Conservation (phyloP, 176 grass and related monocot species). For the Zizania latifolia region DNA sequence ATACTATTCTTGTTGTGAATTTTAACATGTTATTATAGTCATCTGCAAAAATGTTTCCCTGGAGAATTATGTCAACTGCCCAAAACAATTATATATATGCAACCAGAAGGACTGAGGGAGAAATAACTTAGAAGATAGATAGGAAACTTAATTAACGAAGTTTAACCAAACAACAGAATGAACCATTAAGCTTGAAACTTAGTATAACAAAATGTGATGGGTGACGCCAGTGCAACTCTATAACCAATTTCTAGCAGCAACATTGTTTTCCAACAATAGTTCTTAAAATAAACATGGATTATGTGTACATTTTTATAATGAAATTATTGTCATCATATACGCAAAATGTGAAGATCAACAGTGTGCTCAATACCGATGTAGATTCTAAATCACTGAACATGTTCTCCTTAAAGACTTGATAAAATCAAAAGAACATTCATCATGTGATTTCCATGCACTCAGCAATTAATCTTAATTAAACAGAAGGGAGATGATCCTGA, state of each 20-base stretch:
- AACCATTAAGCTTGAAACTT: neutral
- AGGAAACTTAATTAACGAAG: neutral
- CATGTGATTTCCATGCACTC: neutral
- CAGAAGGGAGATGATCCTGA: neutral
- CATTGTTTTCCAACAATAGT: neutral
- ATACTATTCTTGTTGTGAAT: neutral
- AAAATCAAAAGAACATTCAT: neutral
- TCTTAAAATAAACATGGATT: neutral
- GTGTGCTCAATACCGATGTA: neutral
- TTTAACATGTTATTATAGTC: too few species aligned
- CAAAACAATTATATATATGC: neutral
- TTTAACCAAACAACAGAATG: neutral
- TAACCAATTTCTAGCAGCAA: neutral
- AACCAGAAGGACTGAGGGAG: neutral
- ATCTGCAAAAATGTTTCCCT: neutral
- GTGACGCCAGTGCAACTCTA: neutral
- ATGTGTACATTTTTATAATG: neutral
- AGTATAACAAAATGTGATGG: neutral
- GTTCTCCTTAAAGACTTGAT: neutral
- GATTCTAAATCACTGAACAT: neutral
- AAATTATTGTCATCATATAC: constrained; percentile 2
- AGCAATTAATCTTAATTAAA: neutral
- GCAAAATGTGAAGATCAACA: constrained; percentile 11
- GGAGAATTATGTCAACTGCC: neutral
- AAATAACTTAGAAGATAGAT: neutral